Evolutionary conservation across 208 protist genomes (phyloP), one percentile per base, ranked within the genome.

Genomic region (Novymonas esmeraldas): DNA sequence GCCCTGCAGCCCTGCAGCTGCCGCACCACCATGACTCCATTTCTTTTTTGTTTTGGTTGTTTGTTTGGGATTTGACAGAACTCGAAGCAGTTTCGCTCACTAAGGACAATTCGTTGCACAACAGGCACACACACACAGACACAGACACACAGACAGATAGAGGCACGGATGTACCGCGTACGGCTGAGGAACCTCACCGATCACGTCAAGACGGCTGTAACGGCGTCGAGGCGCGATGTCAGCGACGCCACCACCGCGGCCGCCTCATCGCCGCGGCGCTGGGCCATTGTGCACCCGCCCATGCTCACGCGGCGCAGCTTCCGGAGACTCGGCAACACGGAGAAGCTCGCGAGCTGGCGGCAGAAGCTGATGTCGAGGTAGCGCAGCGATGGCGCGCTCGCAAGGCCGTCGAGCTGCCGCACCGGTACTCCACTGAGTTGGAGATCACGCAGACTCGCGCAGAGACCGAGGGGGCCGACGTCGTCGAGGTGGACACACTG

Each of bases 361-460:
- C 70, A 76, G 56, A 62, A 76, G 38, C 70, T 51, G 20, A 76
- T 54, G 36, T 70, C 70, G 10, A 70, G 70, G 24, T 28, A 38
- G 44, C 9, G 14, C 63, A 76, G 34, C 20, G 33, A n/a, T 16
- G 60, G 55, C 7, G 41, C 49, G n/a, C 39, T 46, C 5, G 44
- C 38, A 14, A 69, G 39, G 0, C 70, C 70, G 11, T 59, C 52
- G 9, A 70, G 14, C 20, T 42, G 34, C 41, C 44, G 36, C 1
- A 61, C 44, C 1, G 6, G 18, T 2, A 52, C 61, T 1, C 62
- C 65, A 31, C 28, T 63, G 28, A 70, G 33, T 20, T 31, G 2
- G 2, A 76, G 57, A 11, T 58, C 33, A 5, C 46, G 36, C 14
- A 70, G 57, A 22, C 10, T n/a, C 55, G 38, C 48, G 45, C 56